Conservation (phyloP, 371 early-diverging fungal species). For the Mortierella sp. region DNA sequence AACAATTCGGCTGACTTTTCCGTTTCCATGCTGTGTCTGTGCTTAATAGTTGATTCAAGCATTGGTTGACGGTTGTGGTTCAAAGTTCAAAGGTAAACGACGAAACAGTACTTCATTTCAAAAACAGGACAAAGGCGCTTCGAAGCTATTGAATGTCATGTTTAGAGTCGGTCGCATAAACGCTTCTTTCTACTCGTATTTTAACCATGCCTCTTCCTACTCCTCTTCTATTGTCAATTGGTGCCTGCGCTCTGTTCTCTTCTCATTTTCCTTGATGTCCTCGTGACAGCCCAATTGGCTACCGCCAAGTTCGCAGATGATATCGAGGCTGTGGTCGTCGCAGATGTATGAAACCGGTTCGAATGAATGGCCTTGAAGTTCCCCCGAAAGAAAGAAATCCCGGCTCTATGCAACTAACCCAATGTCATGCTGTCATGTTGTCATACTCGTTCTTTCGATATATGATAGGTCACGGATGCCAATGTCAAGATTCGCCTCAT, state of each 20-base stretch:
- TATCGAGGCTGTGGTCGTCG: constrained; percentile 49
- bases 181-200: not conserved
- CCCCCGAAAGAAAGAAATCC: not conserved
- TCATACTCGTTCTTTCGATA: not conserved
- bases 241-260: constrained; percentile 9
- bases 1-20: not conserved
- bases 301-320: constrained; percentile 54
- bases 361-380: not conserved
- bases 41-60: constrained; percentile 51
- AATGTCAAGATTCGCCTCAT: constrained; percentile 57
- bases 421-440: constrained; percentile 6
- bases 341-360: constrained; percentile 42
- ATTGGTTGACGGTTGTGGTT: constrained; percentile 55
- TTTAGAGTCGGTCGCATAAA: not conserved
- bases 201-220: not conserved
- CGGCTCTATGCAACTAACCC: not conserved
- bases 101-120: not conserved
- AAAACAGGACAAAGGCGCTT: not conserved
- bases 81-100: constrained; percentile 52
- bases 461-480: constrained; percentile 40
- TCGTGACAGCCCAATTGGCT: constrained; percentile 44
- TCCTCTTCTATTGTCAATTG: not conserved
- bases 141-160: not conserved
- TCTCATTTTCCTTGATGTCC: not conserved
- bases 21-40: not conserved